Base-by-base conservation (phyloP, 2,329 filamentous ascomycete genomes). In the Trichoderma lentiforme region DNA sequence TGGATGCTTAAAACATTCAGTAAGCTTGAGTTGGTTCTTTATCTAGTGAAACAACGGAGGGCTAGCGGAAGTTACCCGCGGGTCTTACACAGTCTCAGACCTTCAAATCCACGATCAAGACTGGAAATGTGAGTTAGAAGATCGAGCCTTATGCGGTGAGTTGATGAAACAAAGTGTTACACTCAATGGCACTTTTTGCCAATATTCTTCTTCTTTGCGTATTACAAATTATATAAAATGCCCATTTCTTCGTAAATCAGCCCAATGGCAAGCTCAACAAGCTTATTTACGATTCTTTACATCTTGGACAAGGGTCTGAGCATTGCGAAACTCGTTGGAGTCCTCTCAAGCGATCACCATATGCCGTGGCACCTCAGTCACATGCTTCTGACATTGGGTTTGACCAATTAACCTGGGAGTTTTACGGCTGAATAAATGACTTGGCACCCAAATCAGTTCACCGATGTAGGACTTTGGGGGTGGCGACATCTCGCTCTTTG, bases 11-110 rank as follows among this genome's bases (percentile, higher is more conserved):
- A 36, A 34, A 28, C 34, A 24, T 12, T 26, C n/a, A 36, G 18
- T 24, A 53, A 62, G 67, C 36, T 39, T 43, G 47, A 21, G 32
- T 21, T 56, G 26, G 36, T 47, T 56, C 9, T 26, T 36, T 53
- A 28, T 63, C 18, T 47, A 7, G 57, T 53, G 67, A 6, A 63
- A 70, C 67, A 63, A 15, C 2, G 12, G 15, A 56, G 24, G 18
- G 14, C 43, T 18, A 18, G 36, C 39, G 57, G 58, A 62, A 34
- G n/a, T 11, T 63, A 39, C 47, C 18, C 57, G 12, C 30, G 36
- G 47, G 65, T 47, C 26, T 68, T 32, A 60, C 56, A 68, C 56
- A 47, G 65, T 60, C 65, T 68, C 53, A 68, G 3, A 51, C 26
- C 5, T 11, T 32, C 56, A 47, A 43, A 34, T 36, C 24, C n/a